These are phyloP conservation scores for Buddleja alternifolia DNA, from an alignment of 257 asterid species.

Conservation along the genomic window DNA sequence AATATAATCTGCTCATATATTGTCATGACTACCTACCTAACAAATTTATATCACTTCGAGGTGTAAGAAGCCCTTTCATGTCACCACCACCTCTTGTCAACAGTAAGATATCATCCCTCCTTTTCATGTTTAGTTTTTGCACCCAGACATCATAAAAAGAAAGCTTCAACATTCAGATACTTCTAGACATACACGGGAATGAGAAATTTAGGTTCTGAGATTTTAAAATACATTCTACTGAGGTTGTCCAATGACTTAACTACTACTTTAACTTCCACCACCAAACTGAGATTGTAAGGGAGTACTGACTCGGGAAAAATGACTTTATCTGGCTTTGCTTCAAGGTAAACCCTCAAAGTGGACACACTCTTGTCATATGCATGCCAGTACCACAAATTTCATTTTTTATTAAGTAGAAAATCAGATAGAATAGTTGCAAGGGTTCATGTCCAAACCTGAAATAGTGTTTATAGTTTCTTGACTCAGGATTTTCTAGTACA, in stretches of 20 bases:
- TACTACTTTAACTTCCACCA: slow-evolving; percentile 8
- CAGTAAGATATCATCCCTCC: slow-evolving; percentile 1
- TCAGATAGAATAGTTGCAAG: slow-evolving; percentile 6
- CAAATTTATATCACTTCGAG: slow-evolving; percentile 6
- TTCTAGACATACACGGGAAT: slow-evolving; percentile 7
- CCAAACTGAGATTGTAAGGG: not conserved
- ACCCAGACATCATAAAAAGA: slow-evolving; percentile 14
- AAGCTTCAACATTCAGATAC: slow-evolving; percentile 12
- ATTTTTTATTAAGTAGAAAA: slow-evolving; percentile 7
- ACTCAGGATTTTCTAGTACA: slow-evolving; percentile 72
- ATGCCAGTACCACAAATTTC: not conserved
- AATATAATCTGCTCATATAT: slow-evolving; percentile 4
- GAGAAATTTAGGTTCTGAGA: not conserved
- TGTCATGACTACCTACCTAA: slow-evolving; percentile 8
- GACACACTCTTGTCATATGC: not conserved
- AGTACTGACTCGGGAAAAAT: not conserved
- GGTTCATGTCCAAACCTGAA: slow-evolving; percentile 57
- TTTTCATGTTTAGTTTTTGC: slow-evolving; percentile 14
- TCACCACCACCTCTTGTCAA: slow-evolving; percentile 9
- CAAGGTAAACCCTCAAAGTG: slow-evolving; percentile 12
- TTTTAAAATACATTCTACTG: not conserved
- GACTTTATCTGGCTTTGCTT: not conserved
- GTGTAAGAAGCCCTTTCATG: not conserved
- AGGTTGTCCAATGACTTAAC: not conserved
- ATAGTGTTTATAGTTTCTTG: slow-evolving; percentile 79